Percentiles rank a stretch among this genome's conserved stretches.
These are phyloP conservation scores for Aphanoascus verrucosus DNA, from an alignment of 2,329 filamentous ascomycete species.

Conservation along the genomic window DNA sequence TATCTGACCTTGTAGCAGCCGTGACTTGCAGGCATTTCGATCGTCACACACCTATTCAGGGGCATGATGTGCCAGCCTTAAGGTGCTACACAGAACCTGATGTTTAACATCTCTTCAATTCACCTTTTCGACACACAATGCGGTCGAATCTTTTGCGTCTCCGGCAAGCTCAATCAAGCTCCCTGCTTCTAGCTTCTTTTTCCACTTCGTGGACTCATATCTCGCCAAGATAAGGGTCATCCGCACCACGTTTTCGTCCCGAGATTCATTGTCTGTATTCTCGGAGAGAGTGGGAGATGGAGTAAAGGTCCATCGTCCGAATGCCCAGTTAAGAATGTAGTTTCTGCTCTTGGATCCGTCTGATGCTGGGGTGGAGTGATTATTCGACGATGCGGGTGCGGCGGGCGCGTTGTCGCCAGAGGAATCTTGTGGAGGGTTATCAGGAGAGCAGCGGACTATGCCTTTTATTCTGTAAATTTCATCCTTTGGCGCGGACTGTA, in stretches of 20 bases:
- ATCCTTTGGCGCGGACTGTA: slow-evolving; percentile 76
- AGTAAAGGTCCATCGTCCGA: slow-evolving; percentile 89
- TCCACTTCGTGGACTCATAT: slow-evolving; percentile 41
- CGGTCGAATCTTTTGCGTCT: background rate
- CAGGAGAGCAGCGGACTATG: slow-evolving; percentile 40
- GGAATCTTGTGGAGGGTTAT: slow-evolving; percentile 37
- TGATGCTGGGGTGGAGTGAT: slow-evolving; percentile 11
- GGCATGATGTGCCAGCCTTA: too few species aligned
- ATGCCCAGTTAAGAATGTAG: slow-evolving; percentile 97
- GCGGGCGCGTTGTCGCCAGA: slow-evolving; percentile 36
- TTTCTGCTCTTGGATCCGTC: slow-evolving; percentile 31
- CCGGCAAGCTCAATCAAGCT: slow-evolving; percentile 19
- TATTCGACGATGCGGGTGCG: slow-evolving; percentile 16
- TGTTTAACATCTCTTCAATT: background rate
- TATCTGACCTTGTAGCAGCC: background rate
- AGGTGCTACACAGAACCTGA: too few species aligned
- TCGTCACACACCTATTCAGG: background rate
- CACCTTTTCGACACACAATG: background rate
- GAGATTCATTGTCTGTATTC: slow-evolving; percentile 3
- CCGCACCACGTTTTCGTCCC: slow-evolving; percentile 24
- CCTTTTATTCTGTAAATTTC: slow-evolving; percentile 94
- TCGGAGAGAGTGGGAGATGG: slow-evolving; percentile 33
- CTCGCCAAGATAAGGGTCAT: slow-evolving; percentile 40
- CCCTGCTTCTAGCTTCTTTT: slow-evolving; percentile 36
- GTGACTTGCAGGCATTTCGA: background rate